Base-by-base conservation (phyloP, 345 rosid genomes). In the Combretum micranthum region DNA sequence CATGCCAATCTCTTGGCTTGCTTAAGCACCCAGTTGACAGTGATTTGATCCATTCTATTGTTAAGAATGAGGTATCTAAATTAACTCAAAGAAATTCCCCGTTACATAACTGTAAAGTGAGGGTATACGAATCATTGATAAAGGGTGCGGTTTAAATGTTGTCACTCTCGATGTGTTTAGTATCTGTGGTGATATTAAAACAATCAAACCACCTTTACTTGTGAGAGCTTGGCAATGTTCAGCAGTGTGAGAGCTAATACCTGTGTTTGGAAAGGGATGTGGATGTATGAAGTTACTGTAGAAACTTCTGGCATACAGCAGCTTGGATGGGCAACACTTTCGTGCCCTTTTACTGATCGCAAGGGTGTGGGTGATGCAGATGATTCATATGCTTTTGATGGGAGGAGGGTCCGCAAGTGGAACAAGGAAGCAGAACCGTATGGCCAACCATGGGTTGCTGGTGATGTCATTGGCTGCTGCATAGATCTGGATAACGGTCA, bases 351-450 rank as follows among this genome's bases (percentile, higher is more conserved):
- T 66, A 89, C 91, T 39, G 94, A 93, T 46, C 94, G 76, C 74
- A 80, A 86, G 57, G 98, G 98, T 59, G 99, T 93, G 15, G 99
- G 99, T 39, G 97, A 93, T 80, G 93, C 91, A 32, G 96, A 88
- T 64, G 96, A 93, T 84, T 93, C 99, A 1, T 93, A 88, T 79
- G 99, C 99, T 55, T 93, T 83, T 72, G 99, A 93, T 77, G 99
- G 99, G 55, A 76, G 80, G 70, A 81, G 99, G 67, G 91, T 86
- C 42, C 82, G 79, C 60, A 93, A 93, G 71, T 89, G 99, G 97
- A 93, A 80, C 59, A 86, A 86, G 67, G 76, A 86, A 52, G 75
- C 77, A 46, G 80, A 83, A 59, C 76, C 80, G 44, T 93, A 93
- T 63, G 99, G 99, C 37, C 97, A 89, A 54, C 63, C 86, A 14